Percentiles rank a stretch among this genome's conserved stretches.
These are phyloP conservation scores for Elaphomyces granulatus DNA, from an alignment of 495 filamentous ascomycete genomes.

Conservation along the genomic window DNA sequence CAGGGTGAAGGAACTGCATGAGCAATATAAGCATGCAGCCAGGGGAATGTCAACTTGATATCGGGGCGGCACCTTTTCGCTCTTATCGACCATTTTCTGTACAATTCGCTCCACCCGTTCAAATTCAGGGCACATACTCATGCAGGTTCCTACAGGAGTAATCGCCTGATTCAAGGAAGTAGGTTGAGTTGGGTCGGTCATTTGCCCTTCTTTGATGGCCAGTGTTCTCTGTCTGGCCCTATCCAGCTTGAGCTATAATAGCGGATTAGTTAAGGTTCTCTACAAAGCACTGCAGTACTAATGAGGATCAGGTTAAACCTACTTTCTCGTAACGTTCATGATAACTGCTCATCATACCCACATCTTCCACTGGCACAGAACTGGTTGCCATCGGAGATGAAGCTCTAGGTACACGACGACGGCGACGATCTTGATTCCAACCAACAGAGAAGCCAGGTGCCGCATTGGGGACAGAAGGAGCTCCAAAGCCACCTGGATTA, in stretches of 20 bases:
- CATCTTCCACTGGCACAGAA: constrained; percentile 14
- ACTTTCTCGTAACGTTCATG: constrained; percentile 33
- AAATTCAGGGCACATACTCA: constrained; percentile 88
- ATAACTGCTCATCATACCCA: constrained; percentile 15
- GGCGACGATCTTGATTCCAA: constrained; percentile 7
- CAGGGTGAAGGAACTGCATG: constrained; percentile 24
- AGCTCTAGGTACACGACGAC: constrained; percentile 1
- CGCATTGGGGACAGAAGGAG: constrained; percentile 7
- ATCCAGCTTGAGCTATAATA: constrained; percentile 47
- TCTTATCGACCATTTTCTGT: constrained; percentile 46
- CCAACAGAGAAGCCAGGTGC: constrained; percentile 3
- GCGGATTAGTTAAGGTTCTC: constrained; percentile 4
- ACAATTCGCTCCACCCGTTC: constrained; percentile 71
- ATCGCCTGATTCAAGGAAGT: constrained; percentile 71
- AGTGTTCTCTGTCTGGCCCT: constrained; percentile 51
- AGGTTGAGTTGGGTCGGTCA: constrained; percentile 81
- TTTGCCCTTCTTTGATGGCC: constrained; percentile 57
- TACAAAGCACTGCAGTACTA: neutral
- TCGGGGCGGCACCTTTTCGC: constrained; percentile 38
- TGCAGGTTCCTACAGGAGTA: constrained; percentile 74
- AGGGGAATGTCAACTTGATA: too few relatives aligned
- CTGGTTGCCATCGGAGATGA: constrained; percentile 4
- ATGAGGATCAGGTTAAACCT: neutral
- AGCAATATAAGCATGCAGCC: neutral
- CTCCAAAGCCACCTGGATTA: constrained; percentile 7